Base-by-base conservation (phyloP, 495 filamentous ascomycete genomes). In the Penicillium coffeae region DNA sequence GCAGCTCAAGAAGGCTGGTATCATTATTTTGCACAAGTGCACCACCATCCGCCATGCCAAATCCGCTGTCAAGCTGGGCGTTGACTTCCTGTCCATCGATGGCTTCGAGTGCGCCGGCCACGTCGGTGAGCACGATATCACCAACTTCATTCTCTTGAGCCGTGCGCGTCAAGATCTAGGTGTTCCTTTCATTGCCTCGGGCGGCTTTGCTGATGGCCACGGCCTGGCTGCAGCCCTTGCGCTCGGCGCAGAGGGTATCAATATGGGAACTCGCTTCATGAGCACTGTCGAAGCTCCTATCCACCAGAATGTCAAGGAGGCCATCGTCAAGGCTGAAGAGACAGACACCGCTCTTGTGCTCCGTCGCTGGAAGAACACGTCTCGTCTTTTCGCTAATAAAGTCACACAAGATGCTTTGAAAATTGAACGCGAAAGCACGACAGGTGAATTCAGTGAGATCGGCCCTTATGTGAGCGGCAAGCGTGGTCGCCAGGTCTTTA, bases 61-160 rank as follows among this genome's bases (percentile, higher is more conserved):
- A 66, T 87, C 84, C 34, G 93, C 93, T 36, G 80, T 95, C 50
- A 95, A 95, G 70, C 83, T 97, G 30, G 93, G 93, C 43, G 93
- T 96, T 0, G 93, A 98, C 67, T 98, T 98, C 69, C 72, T 98
- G 27, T 89, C 83, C 22, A 97, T 98, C 57, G 93, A 98, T 59
- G 93, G 93, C 16, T 97, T 98, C 57, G 93, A 98, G 69, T 98
- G 93, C 68, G 93, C 90, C 18, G 93, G 93, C 45, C 94, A 92
- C 65, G 91, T 98, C 42, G 93, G 93, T 54, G 93, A 98, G 75
- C 79, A 80, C 37, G 93, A 98, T 60, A 95, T 98, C 68, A 96
- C 93, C 53, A 98, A 98, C 69, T 93, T 97, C 69, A 95, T 98
- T 52, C 81, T 98, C 7, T 77, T 97, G 36, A 84, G 81, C 65